These are phyloP conservation scores for Hemerocallis citrina DNA, from an alignment of 106 monocot species.

Conservation along the genomic window DNA sequence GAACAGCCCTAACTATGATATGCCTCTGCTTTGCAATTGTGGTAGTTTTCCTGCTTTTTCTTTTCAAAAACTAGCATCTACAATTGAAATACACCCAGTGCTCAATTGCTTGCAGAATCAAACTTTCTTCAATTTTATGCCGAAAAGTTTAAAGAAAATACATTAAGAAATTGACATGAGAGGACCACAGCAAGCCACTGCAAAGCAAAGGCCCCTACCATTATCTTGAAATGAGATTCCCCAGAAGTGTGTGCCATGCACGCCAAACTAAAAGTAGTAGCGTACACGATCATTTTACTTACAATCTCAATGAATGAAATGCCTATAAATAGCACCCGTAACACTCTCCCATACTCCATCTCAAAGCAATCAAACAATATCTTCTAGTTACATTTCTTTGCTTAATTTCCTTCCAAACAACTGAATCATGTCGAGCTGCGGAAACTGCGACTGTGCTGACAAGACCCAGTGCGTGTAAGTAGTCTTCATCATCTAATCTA, in stretches of 20 bases:
- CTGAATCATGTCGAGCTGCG: constrained; percentile 80
- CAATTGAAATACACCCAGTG: too few species aligned
- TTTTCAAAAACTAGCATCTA: too few species aligned
- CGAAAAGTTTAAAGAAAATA: too few species aligned
- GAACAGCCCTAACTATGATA: too few species aligned
- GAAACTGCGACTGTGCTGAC: constrained; percentile 81
- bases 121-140: too few species aligned
- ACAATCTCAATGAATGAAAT: background rate
- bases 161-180: too few species aligned
- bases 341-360: background rate
- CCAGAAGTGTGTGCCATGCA: too few species aligned
- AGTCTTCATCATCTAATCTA: too few species aligned
- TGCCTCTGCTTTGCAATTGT: too few species aligned
- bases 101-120: too few species aligned
- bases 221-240: background rate
- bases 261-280: background rate
- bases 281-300: background rate
- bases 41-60: too few species aligned
- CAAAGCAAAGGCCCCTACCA: background rate
- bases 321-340: constrained; percentile 28
- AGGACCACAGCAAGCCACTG: background rate
- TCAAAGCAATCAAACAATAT: background rate
- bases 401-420: constrained; percentile 31
- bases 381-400: background rate
- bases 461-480: constrained; percentile 81